Percentiles rank a stretch among this genome's conserved stretches.
phyloP scores from a whole-genome alignment of 2,329 filamentous ascomycete species.

The Cyanodermella asteris region DNA sequence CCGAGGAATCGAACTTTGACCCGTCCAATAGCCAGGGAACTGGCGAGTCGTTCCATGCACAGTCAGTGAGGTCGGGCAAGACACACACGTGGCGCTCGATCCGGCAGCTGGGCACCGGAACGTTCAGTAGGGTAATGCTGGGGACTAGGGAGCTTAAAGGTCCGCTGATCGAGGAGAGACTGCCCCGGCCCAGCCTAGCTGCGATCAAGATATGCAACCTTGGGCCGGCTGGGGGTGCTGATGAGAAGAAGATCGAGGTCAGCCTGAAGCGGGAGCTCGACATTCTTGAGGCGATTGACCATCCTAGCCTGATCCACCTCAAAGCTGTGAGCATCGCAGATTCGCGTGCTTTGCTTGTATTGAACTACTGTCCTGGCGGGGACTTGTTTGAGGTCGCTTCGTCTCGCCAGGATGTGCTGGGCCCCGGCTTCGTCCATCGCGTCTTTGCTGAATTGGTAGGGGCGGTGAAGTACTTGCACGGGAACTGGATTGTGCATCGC shows the following conservation, averaged over 20 bases:
- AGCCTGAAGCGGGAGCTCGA: constrained; percentile 87
- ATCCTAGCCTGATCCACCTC: constrained; percentile 76
- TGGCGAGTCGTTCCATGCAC: constrained; percentile 38
- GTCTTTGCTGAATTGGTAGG: constrained; percentile 79
- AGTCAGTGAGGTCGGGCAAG: constrained; percentile 44
- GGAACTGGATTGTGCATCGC: constrained; percentile 70
- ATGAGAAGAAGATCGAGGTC: constrained; percentile 80
- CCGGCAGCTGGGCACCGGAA: constrained; percentile 68
- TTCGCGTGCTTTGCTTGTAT: constrained; percentile 59
- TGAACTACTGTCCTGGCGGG: constrained; percentile 83
- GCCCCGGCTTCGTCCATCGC: constrained; percentile 48
- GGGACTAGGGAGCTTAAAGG: constrained; percentile 40
- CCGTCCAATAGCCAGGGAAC: constrained; percentile 25
- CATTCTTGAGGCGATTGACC: constrained; percentile 69
- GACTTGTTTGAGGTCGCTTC: constrained; percentile 88
- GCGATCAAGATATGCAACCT: constrained; percentile 93
- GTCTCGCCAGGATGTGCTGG: constrained; percentile 43
- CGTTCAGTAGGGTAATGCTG: constrained; percentile 84
- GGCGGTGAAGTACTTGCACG: constrained; percentile 70
- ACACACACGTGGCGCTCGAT: constrained; percentile 59
- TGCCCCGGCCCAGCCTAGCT: constrained; percentile 59
- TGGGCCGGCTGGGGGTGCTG: constrained; percentile 78
- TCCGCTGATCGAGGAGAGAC: constrained; percentile 24
- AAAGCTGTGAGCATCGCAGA: constrained; percentile 80
- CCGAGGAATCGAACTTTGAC: constrained; percentile 16